Evolutionary conservation across 345 rosid species (phyloP).

Genomic region (Cardamine resedifolia): DNA sequence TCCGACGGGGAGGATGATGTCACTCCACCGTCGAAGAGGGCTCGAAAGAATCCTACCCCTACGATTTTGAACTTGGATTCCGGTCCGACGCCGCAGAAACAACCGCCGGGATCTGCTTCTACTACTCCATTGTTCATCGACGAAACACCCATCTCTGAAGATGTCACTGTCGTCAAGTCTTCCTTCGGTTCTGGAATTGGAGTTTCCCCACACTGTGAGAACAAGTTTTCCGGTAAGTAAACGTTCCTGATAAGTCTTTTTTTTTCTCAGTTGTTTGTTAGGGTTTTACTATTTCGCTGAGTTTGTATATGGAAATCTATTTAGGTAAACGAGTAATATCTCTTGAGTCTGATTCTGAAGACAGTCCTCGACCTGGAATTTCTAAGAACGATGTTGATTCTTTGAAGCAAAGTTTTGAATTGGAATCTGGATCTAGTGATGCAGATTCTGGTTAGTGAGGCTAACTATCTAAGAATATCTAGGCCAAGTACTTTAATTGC

Average conservation of each 20-base stretch:
- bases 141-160: slow-evolving; percentile 54
- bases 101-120: slow-evolving; percentile 30
- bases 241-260: not conserved
- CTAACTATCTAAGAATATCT: not conserved
- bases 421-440: slow-evolving; percentile 33
- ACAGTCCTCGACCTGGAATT: slow-evolving; percentile 29
- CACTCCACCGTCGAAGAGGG: slow-evolving; percentile 28
- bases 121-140: slow-evolving; percentile 49
- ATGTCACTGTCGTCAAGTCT: slow-evolving; percentile 41
- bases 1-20: slow-evolving; percentile 26
- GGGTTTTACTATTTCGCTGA: slow-evolving; percentile 9
- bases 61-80: slow-evolving; percentile 5
- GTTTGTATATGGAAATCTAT: not conserved
- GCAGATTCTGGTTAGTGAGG: slow-evolving; percentile 23
- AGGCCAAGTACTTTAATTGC: not conserved
- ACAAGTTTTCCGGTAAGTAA: slow-evolving; percentile 40
- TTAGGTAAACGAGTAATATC: slow-evolving; percentile 56
- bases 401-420: slow-evolving; percentile 24
- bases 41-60: not conserved
- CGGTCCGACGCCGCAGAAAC: slow-evolving; percentile 32
- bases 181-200: slow-evolving; percentile 22
- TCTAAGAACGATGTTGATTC: slow-evolving; percentile 33
- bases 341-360: slow-evolving; percentile 74
- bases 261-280: slow-evolving; percentile 1
- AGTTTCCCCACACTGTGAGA: slow-evolving; percentile 34